A percentile compares a stretch with the other conserved stretches of the same genome.
phyloP scores from a whole-genome alignment of 768 basidiomycete species.

The Scleroderma citrinum region DNA sequence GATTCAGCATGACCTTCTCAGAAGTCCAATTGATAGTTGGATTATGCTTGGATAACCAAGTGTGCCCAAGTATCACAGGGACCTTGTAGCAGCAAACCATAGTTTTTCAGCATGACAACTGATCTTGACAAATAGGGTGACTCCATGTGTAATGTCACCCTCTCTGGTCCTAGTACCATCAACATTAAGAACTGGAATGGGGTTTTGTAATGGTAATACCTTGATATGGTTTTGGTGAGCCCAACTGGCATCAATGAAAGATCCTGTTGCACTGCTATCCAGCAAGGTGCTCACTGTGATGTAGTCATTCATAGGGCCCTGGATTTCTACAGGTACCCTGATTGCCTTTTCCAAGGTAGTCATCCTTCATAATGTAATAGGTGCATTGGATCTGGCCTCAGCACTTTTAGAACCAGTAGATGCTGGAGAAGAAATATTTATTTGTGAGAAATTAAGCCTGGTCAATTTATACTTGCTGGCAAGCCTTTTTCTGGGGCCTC shows the following conservation, averaged over 20 bases:
- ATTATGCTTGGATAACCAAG: conserved; percentile 20
- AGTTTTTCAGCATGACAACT: not conserved
- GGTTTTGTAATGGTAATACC: not conserved
- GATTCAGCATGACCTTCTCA: conserved; percentile 12
- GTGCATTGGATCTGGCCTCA: too few relatives aligned
- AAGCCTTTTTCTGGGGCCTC: too few relatives aligned
- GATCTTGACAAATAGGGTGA: not conserved
- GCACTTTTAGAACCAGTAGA: too few relatives aligned
- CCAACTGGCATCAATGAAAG: not conserved
- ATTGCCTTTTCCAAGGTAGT: too few relatives aligned
- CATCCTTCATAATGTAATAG: too few relatives aligned
- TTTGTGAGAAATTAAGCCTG: too few relatives aligned
- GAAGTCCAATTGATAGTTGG: conserved; percentile 19
- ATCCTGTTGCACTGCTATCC: not conserved
- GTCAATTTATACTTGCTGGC: too few relatives aligned
- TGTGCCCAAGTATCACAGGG: conserved; percentile 12
- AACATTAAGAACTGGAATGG: not conserved
- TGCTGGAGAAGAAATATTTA: too few relatives aligned
- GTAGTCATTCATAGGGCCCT: too few relatives aligned
- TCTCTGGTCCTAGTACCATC: not conserved
- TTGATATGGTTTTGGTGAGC: not conserved
- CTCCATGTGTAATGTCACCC: not conserved
- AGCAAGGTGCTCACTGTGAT: not conserved
- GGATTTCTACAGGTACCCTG: too few relatives aligned
- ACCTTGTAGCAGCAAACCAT: not conserved